These are phyloP conservation scores for Lasiosphaeria hispida DNA, from an alignment of 495 filamentous ascomycete genomes.

Conservation along the genomic window DNA sequence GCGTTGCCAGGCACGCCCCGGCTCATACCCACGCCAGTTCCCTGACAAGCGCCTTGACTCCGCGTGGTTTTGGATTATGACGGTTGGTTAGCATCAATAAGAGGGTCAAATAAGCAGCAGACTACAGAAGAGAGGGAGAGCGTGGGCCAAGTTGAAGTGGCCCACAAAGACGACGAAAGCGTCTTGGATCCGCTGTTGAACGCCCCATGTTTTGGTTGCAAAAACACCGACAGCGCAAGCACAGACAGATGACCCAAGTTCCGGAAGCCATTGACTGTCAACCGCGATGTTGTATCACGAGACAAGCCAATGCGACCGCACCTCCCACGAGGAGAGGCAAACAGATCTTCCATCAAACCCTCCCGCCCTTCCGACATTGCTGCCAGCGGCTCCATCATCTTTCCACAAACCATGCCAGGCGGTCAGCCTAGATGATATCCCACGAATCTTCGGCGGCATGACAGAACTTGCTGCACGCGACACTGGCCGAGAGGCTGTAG, in stretches of 20 bases:
- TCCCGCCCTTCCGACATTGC: constrained; percentile 17
- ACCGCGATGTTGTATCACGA: constrained; percentile 51
- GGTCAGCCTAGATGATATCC: constrained; percentile 69
- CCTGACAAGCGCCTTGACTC: too few relatives aligned
- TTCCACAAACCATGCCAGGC: neutral
- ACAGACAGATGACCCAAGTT: constrained; percentile 43
- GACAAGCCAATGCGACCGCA: constrained; percentile 31
- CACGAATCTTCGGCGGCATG: constrained; percentile 96
- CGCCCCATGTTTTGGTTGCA: constrained; percentile 76
- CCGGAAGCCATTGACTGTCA: constrained; percentile 33
- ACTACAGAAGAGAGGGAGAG: constrained; percentile 34
- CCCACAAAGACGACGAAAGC: constrained; percentile 60
- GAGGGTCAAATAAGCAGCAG: constrained; percentile 9
- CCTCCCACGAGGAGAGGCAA: constrained; percentile 25
- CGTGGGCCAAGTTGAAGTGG: constrained; percentile 67
- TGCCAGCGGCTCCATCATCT: neutral
- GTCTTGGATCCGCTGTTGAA: constrained; percentile 77
- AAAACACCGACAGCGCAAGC: constrained; percentile 68
- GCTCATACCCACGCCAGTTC: too few relatives aligned
- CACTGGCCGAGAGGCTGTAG: constrained; percentile 92
- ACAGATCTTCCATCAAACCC: constrained; percentile 34
- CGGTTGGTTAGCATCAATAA: neutral
- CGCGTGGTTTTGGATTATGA: too few relatives aligned
- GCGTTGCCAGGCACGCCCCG: too few relatives aligned
- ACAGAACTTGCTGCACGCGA: constrained; percentile 98